Conservation (phyloP, 2,329 filamentous ascomycete genomes). For the Fusarium austroafricanum region DNA sequence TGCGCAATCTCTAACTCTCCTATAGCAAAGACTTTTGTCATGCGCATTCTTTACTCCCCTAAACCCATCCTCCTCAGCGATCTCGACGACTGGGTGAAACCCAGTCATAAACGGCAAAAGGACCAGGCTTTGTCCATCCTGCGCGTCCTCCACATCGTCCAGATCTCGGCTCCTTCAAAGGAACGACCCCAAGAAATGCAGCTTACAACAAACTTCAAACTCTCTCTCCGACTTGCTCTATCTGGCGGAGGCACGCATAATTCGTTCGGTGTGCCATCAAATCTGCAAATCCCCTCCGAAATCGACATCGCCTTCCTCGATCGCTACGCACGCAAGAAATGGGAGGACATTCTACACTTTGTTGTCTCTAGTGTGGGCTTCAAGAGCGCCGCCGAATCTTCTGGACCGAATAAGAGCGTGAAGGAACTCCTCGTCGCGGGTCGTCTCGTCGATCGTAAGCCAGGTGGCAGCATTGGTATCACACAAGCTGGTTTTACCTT, state of each 20-base stretch:
- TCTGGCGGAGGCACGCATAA: conserved; percentile 87
- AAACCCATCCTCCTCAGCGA: conserved; percentile 81
- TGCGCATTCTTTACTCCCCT: conserved; percentile 93
- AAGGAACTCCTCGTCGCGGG: conserved; percentile 86
- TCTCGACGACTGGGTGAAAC: conserved; percentile 87
- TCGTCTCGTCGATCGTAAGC: conserved; percentile 76
- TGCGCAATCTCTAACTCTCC: conserved; percentile 9
- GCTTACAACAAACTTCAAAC: conserved; percentile 84
- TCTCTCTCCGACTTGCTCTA: conserved; percentile 85
- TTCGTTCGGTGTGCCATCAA: conserved; percentile 90
- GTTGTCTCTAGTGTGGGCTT: conserved; percentile 83
- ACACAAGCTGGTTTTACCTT: conserved; percentile 96
- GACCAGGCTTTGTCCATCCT: conserved; percentile 87
- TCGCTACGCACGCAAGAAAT: conserved; percentile 85
- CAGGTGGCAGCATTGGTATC: conserved; percentile 78
- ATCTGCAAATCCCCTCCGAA: conserved; percentile 68
- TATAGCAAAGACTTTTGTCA: conserved; percentile 91
- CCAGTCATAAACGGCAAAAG: conserved; percentile 72
- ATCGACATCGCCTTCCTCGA: conserved; percentile 82
- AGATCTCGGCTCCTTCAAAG: conserved; percentile 69
- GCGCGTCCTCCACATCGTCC: conserved; percentile 86
- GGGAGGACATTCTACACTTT: conserved; percentile 96
- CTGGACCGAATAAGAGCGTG: conserved; percentile 77
- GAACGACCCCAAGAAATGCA: conserved; percentile 77
- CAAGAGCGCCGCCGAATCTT: conserved; percentile 59